Evolutionary conservation across 1,284 basidiomycete species (phyloP), one percentile per base, ranked within the genome.

Genomic region (Tremellales sp.): DNA sequence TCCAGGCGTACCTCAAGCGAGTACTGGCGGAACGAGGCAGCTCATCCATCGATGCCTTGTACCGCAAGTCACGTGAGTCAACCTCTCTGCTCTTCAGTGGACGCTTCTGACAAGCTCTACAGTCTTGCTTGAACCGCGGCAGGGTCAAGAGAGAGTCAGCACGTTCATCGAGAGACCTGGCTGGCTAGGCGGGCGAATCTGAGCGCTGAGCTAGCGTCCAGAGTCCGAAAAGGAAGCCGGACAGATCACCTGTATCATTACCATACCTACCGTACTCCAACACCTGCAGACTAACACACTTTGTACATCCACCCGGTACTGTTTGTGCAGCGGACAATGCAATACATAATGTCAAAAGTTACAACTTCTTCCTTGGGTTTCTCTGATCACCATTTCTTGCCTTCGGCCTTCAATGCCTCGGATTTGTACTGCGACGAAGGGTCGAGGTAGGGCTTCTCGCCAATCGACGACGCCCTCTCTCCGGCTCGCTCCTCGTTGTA

Each of bases 391-490:
- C 56, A 60, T 51, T 49, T 56, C 29, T 51, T 51, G 5, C 59
- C 59, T 29, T 61, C 59, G 40, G 45, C 43, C n/a, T 35, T 68
- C 22, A 82, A 68, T 2, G 69, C 77, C 42, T 78, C 75, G 36
- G 79, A 67, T 49, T 81, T 70, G 4, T 78, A 79, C 53, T 71
- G 75, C 2, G 78, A 79, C 24, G 73, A 71, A 2, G 79, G 74
- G 62, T 84, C 82, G 49, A 80, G 79, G 69, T 76, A 84, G 0
- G 84, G 84, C 50, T 70, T 75, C 67, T 86, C 84, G 21, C 84
- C 84, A 25, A 84, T 67, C 46, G 79, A 80, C 26, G 83, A 81
- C 10, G 82, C 81, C 12, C 83, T 76, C 60, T 84, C 79, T 6
- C 83, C 84, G 25, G 74, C 64, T 3, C 83, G 76, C n/a, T 70